phyloP scores from a whole-genome alignment of 139 green algal genomes.

The Chlamydomonas sphaeroides region DNA sequence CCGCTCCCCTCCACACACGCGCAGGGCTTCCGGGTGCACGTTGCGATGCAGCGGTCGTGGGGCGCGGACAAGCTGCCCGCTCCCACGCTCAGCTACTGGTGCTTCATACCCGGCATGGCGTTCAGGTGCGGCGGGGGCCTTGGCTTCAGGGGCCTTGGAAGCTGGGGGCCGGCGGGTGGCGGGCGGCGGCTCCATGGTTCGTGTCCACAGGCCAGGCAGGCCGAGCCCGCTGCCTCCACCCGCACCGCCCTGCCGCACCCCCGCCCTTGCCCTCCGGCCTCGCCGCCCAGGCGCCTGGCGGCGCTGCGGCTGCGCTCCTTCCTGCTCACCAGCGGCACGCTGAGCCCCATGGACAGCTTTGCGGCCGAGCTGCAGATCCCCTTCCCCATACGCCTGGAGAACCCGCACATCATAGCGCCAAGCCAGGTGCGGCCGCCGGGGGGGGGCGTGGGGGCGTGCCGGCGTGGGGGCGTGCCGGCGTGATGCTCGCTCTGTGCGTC shows the following conservation, averaged over 20 bases:
- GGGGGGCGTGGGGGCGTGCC: not conserved
- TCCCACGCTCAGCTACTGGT: constrained; percentile 91
- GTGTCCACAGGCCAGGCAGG: not conserved
- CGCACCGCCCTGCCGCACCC: too few species aligned
- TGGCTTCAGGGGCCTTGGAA: not conserved
- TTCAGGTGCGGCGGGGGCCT: constrained; percentile 33
- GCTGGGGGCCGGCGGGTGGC: too few species aligned
- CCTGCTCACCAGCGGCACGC: constrained; percentile 92
- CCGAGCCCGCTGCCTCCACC: too few species aligned
- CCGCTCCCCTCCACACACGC: too few species aligned
- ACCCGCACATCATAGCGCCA: constrained; percentile 89
- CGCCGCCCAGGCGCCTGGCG: constrained; percentile 39
- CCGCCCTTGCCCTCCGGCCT: too few species aligned
- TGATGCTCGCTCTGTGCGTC: not conserved
- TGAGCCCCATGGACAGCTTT: constrained; percentile 89
- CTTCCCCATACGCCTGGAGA: constrained; percentile 94
- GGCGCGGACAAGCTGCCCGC: constrained; percentile 51
- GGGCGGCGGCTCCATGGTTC: too few species aligned
- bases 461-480: not conserved
- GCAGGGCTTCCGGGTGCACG: constrained; percentile 79
- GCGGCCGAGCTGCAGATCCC: constrained; percentile 88
- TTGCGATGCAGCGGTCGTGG: constrained; percentile 69
- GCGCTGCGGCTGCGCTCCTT: constrained; percentile 58
- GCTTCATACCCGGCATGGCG: constrained; percentile 84
- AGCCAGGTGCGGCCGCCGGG: constrained; percentile 63